phyloP scores from a whole-genome alignment of 1,139 yeast genomes.

The Saccharomyces hybrid region DNA sequence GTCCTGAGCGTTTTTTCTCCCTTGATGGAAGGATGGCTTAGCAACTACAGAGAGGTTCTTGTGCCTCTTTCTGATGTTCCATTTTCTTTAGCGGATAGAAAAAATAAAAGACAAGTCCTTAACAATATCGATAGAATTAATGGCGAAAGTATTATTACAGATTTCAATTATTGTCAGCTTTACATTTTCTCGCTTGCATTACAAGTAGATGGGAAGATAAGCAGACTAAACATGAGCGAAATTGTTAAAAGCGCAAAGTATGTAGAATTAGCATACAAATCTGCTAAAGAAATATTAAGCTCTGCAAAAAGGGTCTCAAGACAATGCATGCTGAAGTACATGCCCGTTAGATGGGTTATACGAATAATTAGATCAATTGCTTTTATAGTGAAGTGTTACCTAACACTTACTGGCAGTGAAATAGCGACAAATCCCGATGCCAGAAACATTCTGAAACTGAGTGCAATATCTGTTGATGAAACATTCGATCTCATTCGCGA shows the following conservation, averaged over 20 bases:
- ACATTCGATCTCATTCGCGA: conserved; percentile 59
- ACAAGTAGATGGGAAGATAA: conserved; percentile 37
- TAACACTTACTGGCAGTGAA: conserved; percentile 49
- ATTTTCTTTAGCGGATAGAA: conserved; percentile 16
- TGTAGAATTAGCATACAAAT: conserved; percentile 71
- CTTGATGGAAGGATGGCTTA: conserved; percentile 69
- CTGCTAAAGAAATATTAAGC: conserved; percentile 73
- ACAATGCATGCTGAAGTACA: conserved; percentile 55
- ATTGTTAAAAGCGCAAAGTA: conserved; percentile 67
- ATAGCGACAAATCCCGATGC: conserved; percentile 23
- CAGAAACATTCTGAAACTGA: conserved; percentile 45
- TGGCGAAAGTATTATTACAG: conserved; percentile 67
- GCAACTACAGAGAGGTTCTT: conserved; percentile 50
- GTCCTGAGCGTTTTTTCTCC: conserved; percentile 69
- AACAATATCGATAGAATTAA: conserved; percentile 44
- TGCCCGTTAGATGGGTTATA: conserved; percentile 89
- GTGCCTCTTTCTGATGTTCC: conserved; percentile 33
- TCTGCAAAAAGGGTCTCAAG: conserved; percentile 67
- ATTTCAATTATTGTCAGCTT: conserved; percentile 73
- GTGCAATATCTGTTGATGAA: conserved; percentile 63
- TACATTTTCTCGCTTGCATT: conserved; percentile 80
- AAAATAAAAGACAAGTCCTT: conserved; percentile 30
- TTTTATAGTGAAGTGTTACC: conserved; percentile 76
- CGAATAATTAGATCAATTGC: conserved; percentile 87
- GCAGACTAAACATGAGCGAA: conserved; percentile 52